Evolutionary conservation across 2,329 filamentous ascomycete species (phyloP), one percentile per base, ranked within the genome.

Genomic region (Didymella keratinophila): DNA sequence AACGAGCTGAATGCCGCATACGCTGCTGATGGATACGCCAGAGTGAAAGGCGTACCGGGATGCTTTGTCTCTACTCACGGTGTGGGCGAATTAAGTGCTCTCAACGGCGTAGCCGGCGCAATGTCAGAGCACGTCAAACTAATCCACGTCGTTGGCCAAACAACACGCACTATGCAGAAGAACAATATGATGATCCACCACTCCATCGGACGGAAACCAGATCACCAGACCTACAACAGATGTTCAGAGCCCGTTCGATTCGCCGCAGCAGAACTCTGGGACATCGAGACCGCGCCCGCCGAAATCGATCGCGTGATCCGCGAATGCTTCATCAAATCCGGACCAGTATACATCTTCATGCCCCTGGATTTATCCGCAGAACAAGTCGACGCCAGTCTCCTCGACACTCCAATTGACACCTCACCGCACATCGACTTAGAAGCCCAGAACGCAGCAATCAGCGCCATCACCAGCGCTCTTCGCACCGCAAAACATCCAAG

Each of bases 1-100:
- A 87, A 87, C 63, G 85, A 87, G 70, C 79, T 87, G 46, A 86
- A 86, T 61, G 82, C 82, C 3, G 83, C 78, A 2, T 86, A 86
- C 59, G 83, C 84, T 0, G 82, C 83, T 2, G 85, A 87, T 61
- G 85, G 83, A 2, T 87, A 87, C 62, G 80, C 82, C 3, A 76
- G 85, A 12, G 78, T 85, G 58, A 85, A 84, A 61, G 82, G 82
- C 6, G 72, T 83, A 7, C 77, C 78, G 3, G 79, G 79, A 9
- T 78, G 77, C 50, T 56, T 86, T 8, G 76, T 87, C 30, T 88
- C 86, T 0, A 87, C 86, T 0, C 86, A 86, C 65, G 86, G 85
- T 4, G 86, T 88, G 1, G 86, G 86, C 58, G 80, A 82, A 61
- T 64, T 82, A 5, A 78, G 75, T 39, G 80, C 80, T 0, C 58